Conservation (phyloP, 306 rosid genomes). For the Leucaena leucocephala region DNA sequence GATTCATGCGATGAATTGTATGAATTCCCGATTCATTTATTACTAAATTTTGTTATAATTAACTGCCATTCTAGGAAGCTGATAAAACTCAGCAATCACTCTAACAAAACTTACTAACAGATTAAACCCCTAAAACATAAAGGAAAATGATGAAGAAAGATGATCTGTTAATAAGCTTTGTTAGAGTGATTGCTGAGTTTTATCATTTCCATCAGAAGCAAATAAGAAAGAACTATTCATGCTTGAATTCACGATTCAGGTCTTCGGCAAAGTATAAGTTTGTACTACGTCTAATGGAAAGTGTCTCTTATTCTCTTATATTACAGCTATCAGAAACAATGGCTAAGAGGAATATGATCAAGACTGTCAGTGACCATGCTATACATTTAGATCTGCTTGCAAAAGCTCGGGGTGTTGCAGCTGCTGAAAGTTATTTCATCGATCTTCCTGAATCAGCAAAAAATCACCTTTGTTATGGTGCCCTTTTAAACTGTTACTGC, state of each 20-base stretch:
- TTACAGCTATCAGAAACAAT: slow-evolving; percentile 78
- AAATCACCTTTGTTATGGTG: slow-evolving; percentile 81
- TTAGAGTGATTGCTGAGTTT: too few relatives aligned
- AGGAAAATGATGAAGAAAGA: too few relatives aligned
- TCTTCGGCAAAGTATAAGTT: not conserved
- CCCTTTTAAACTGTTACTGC: slow-evolving; percentile 91
- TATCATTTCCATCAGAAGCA: not conserved
- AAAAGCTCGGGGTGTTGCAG: slow-evolving; percentile 67
- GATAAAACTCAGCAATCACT: too few relatives aligned
- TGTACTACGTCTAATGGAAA: not conserved
- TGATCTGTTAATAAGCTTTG: too few relatives aligned
- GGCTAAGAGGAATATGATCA: slow-evolving; percentile 79
- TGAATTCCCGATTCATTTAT: slow-evolving; percentile 15
- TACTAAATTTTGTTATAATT: not conserved
- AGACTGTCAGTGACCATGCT: slow-evolving; percentile 83
- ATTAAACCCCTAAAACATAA: too few relatives aligned
- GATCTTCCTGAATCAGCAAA: slow-evolving; percentile 77
- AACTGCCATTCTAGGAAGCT: not conserved
- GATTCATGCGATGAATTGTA: slow-evolving; percentile 15
- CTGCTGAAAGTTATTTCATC: slow-evolving; percentile 76
- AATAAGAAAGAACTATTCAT: not conserved
- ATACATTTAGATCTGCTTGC: slow-evolving; percentile 87
- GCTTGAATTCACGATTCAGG: not conserved
- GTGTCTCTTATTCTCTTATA: not conserved
- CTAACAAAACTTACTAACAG: too few relatives aligned